These are phyloP conservation scores for Trametes coccinea DNA, from an alignment of 768 basidiomycete genomes.

Conservation along the genomic window DNA sequence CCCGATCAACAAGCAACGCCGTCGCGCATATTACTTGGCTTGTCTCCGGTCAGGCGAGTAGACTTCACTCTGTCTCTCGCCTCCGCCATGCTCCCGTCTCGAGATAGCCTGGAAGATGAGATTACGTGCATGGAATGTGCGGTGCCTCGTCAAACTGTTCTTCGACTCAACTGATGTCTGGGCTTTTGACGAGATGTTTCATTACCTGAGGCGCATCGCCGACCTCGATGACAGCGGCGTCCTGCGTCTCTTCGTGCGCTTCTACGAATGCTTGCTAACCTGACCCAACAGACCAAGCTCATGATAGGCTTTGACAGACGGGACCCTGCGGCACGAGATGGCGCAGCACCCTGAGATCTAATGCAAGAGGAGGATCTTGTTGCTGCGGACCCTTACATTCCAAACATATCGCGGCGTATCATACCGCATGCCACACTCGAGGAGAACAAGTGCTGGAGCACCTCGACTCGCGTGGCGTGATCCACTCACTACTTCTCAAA, in stretches of 20 bases:
- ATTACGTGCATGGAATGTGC: too few species aligned
- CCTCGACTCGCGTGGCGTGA: neutral
- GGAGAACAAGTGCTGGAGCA: neutral
- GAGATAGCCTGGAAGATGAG: too few species aligned
- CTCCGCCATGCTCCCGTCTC: too few species aligned
- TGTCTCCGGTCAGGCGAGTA: too few species aligned
- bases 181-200: neutral
- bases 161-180: neutral
- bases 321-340: neutral
- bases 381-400: neutral
- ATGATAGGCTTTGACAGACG: neutral
- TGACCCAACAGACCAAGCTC: neutral
- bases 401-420: neutral
- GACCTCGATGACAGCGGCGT: neutral
- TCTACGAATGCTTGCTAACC: neutral
- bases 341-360: neutral
- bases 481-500: neutral
- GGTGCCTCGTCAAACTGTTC: too few species aligned
- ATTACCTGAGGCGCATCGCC: neutral
- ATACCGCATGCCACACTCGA: neutral
- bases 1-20: too few species aligned
- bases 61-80: too few species aligned
- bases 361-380: neutral
- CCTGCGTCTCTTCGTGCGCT: neutral
- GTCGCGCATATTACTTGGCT: too few species aligned